Evolutionary conservation across 163 green algal genomes (phyloP).

Genomic region (Chlamydomonas reinhardtii): DNA sequence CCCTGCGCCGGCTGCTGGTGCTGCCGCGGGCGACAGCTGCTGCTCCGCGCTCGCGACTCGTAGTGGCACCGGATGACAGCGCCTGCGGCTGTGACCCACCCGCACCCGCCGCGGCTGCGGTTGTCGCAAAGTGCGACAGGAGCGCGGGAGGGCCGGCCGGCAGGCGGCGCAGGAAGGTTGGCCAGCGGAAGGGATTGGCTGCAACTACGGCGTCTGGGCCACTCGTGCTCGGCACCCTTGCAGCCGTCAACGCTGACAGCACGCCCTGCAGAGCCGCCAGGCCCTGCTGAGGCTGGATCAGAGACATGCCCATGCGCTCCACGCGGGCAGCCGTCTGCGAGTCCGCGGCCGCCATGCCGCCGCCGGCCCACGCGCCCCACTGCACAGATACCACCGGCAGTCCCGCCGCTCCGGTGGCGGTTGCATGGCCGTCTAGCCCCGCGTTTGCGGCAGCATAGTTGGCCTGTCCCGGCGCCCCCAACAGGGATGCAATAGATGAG

Average conservation of each 20-base stretch:
- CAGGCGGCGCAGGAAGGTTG: constrained; percentile 63
- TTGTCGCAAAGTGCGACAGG: constrained; percentile 7
- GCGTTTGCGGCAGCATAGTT: constrained; percentile 93
- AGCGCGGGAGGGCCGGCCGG: background rate
- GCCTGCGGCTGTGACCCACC: no score
- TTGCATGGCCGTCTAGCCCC: constrained; percentile 76
- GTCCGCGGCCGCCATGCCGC: constrained; percentile 85
- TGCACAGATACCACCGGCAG: constrained; percentile 75
- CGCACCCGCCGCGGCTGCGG: background rate
- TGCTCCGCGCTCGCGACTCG: background rate
- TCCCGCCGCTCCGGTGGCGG: constrained; percentile 22
- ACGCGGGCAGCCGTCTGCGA: constrained; percentile 73
- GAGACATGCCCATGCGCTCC: constrained; percentile 85
- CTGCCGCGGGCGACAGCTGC: background rate
- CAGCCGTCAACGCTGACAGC: background rate
- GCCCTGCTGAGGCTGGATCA: constrained; percentile 71
- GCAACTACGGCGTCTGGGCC: constrained; percentile 12
- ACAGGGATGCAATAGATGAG: constrained; percentile 67
- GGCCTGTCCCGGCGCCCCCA: constrained; percentile 87
- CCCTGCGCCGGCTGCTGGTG: background rate
- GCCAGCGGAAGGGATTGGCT: constrained; percentile 72
- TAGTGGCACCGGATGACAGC: background rate
- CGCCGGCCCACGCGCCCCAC: constrained; percentile 92
- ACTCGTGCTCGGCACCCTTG: no score
- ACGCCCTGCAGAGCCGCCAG: constrained; percentile 70